These are phyloP conservation scores for Scheffersomyces amazonensis DNA, from an alignment of 805 yeast species.

Conservation along the genomic window DNA sequence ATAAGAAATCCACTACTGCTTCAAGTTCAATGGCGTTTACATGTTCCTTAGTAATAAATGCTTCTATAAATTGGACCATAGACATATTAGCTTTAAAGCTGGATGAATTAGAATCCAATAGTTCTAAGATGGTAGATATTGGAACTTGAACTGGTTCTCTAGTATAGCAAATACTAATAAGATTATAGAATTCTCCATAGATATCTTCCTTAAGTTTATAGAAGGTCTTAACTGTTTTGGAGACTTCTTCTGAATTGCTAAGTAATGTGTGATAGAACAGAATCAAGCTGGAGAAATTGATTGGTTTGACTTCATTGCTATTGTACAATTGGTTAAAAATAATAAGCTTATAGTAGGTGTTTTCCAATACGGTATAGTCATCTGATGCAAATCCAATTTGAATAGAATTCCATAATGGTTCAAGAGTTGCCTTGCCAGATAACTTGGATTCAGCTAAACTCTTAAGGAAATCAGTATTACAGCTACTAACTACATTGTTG, in stretches of 20 bases:
- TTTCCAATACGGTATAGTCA: slow-evolving; percentile 16
- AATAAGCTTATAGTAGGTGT: slow-evolving; percentile 18
- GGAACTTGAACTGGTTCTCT: neutral
- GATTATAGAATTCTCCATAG: slow-evolving; percentile 17
- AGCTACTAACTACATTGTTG: too few relatives aligned
- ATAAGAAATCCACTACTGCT: slow-evolving; percentile 29
- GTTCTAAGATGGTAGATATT: slow-evolving; percentile 4
- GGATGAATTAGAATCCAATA: slow-evolving; percentile 15
- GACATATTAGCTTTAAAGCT: slow-evolving; percentile 23
- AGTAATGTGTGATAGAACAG: neutral
- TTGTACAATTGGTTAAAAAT: slow-evolving; percentile 23
- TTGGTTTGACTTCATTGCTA: too few relatives aligned
- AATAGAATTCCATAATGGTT: slow-evolving; percentile 17
- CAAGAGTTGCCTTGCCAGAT: too few relatives aligned
- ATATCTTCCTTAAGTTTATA: slow-evolving; percentile 44
- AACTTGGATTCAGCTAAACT: too few relatives aligned
- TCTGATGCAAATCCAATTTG: slow-evolving; percentile 14
- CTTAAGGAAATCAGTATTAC: too few relatives aligned
- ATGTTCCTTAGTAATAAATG: slow-evolving; percentile 8
- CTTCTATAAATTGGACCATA: slow-evolving; percentile 16
- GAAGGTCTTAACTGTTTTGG: slow-evolving; percentile 27
- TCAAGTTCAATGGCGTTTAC: slow-evolving; percentile 8
- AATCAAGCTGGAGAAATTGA: slow-evolving; percentile 3
- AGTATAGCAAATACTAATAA: slow-evolving; percentile 2
- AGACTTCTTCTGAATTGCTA: slow-evolving; percentile 7